Base-by-base conservation (phyloP, 345 rosid genomes). In the Jatropha curcas region DNA sequence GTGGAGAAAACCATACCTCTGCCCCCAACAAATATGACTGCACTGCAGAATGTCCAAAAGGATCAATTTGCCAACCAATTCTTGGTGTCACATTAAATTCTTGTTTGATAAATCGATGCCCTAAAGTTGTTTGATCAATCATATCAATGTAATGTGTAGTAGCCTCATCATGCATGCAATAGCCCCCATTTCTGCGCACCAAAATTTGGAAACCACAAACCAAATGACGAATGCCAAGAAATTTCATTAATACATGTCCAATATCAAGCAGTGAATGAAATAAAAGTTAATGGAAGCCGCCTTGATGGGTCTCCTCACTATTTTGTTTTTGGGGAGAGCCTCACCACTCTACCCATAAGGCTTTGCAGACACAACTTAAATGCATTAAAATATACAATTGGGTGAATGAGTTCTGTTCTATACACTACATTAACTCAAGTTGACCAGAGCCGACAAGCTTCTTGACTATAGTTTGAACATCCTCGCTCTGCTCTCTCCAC, bases 21-120 rank as follows among this genome's bases (percentile, higher is more conserved):
- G 86, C 89, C 16, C 86, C 77, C 75, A 85, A 67, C 59, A 85
- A 71, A 68, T 81, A 85, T 52, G 85, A 85, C 65, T 85, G 88
- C 60, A 79, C 85, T 13, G 88, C 88, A 72, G 88, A 85, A 75
- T 85, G 88, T 46, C 88, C 88, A 60, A 85, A 85, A 22, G 88
- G 84, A 79, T 85, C 88, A 2, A 85, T 83, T 65, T 85, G 88
- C 88, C 88, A 85, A 60, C 88, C 88, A 59, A 85, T 81, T 70
- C 88, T 85, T 4, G 88, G 88, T 30, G 88, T 85, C 27, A 85
- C 28, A 71, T 79, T 73, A 67, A 85, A 85, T 56, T 81, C 83
- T 70, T 71, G 66, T 77, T 83, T 85, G 72, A 85, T 74, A 60
- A 77, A 85, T 61, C 73, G 71, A 75, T 85, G 88, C 24, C 88